Conservation (phyloP, 2,329 filamentous ascomycete species). For the Tolypocladium sp. region DNA sequence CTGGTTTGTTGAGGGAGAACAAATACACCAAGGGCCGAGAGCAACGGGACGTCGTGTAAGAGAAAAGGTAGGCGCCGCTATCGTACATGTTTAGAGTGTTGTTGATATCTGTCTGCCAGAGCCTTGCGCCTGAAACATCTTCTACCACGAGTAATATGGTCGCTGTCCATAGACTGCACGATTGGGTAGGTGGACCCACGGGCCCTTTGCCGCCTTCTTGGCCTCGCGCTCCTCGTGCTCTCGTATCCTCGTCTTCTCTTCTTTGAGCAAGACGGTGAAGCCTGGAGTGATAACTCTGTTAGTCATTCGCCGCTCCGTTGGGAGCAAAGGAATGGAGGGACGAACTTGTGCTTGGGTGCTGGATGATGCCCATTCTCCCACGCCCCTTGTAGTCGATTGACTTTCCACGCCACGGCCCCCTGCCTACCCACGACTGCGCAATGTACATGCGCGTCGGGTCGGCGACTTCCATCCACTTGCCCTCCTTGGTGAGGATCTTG, state of each 20-base stretch:
- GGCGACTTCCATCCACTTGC: constrained; percentile 58
- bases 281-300: constrained; percentile 33
- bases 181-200: constrained; percentile 85
- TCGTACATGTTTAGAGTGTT: not conserved
- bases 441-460: constrained; percentile 83
- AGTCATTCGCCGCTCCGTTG: not conserved
- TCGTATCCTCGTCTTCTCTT: constrained; percentile 82
- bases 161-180: constrained; percentile 74
- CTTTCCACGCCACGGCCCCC: constrained; percentile 51
- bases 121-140: not conserved
- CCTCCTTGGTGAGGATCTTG: constrained; percentile 65
- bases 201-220: constrained; percentile 64
- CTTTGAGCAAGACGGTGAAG: constrained; percentile 77
- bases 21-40: not conserved
- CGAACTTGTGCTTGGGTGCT: constrained; percentile 67
- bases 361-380: constrained; percentile 59
- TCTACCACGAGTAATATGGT: constrained; percentile 86
- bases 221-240: constrained; percentile 68
- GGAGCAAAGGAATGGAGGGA: constrained; percentile 14
- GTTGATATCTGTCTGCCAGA: not conserved
- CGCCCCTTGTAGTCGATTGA: constrained; percentile 65
- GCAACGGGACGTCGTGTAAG: not conserved
- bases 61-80: not conserved
- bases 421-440: constrained; percentile 86
- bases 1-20: not conserved